Percentiles rank a stretch among this genome's conserved stretches.
These are phyloP conservation scores for Gamarada debralockiae DNA, from an alignment of 495 filamentous ascomycete genomes.

Conservation along the genomic window DNA sequence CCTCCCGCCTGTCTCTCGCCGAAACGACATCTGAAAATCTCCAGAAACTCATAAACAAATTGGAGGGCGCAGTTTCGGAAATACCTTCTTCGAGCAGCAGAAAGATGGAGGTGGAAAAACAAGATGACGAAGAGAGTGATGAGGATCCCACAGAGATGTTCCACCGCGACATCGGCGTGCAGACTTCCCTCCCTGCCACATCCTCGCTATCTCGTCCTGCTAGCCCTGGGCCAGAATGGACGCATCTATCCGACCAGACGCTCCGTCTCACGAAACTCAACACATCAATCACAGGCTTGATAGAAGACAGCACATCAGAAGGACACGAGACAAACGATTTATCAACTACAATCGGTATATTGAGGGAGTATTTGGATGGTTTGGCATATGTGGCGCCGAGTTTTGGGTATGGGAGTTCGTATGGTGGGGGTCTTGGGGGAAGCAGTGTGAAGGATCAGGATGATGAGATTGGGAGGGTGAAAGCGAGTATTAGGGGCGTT, in stretches of 20 bases:
- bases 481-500: slow-evolving; percentile 82
- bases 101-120: slow-evolving; percentile 27
- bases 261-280: slow-evolving; percentile 40
- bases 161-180: slow-evolving; percentile 83
- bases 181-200: slow-evolving; percentile 62
- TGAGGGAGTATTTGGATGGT: slow-evolving; percentile 39
- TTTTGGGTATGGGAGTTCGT: slow-evolving; percentile 12
- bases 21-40: slow-evolving; percentile 61
- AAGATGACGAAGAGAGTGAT: slow-evolving; percentile 39
- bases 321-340: slow-evolving; percentile 33
- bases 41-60: slow-evolving; percentile 62
- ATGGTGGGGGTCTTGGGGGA: slow-evolving; percentile 32
- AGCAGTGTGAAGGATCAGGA: slow-evolving; percentile 51
- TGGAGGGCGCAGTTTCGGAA: slow-evolving; percentile 67
- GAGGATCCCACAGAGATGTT: slow-evolving; percentile 79
- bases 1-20: slow-evolving; percentile 79
- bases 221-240: slow-evolving; percentile 30
- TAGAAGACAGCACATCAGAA: slow-evolving; percentile 39
- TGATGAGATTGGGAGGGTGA: slow-evolving; percentile 74
- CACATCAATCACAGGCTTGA: slow-evolving; percentile 48
- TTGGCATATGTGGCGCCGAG: slow-evolving; percentile 30
- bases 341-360: slow-evolving; percentile 12
- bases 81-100: slow-evolving; percentile 22
- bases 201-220: slow-evolving; percentile 17
- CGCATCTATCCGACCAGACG: slow-evolving; percentile 34